phyloP scores from a whole-genome alignment of 768 basidiomycete genomes.

The Megacollybia marginata region DNA sequence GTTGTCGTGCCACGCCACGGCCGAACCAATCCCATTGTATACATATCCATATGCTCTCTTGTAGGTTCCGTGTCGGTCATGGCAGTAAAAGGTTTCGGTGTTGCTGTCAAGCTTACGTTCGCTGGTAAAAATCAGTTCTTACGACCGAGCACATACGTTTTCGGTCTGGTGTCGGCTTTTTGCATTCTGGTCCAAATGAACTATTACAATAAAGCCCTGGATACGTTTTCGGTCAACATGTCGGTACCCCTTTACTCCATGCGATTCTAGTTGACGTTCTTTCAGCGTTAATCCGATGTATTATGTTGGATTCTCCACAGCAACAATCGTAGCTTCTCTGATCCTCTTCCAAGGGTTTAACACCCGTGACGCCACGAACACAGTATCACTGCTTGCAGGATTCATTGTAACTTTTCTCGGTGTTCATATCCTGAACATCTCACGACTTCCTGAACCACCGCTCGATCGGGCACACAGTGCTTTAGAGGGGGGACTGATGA shows the following conservation, averaged over 20 bases:
- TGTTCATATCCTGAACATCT: conserved; percentile 88
- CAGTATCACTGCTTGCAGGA: conserved; percentile 81
- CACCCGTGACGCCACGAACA: conserved; percentile 74
- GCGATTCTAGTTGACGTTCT: neutral
- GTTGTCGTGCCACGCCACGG: conserved; percentile 79
- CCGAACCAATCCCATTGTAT: conserved; percentile 81
- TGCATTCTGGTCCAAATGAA: conserved; percentile 94
- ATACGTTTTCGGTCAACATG: conserved; percentile 97
- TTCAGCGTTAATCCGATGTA: conserved; percentile 93
- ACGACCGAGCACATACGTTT: conserved; percentile 94
- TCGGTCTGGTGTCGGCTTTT: conserved; percentile 69
- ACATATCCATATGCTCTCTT: conserved; percentile 93
- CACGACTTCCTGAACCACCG: conserved; percentile 45
- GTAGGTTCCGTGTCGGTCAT: conserved; percentile 97
- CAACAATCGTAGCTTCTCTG: conserved; percentile 88
- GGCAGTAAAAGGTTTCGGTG: conserved; percentile 98
- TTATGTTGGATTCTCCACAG: conserved; percentile 93
- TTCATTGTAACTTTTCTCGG: conserved; percentile 93
- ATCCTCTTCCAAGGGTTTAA: conserved; percentile 98
- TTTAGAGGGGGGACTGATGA: conserved; percentile 58
- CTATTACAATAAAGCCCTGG: conserved; percentile 97
- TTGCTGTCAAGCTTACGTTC: conserved; percentile 91
- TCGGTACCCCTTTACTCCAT: conserved; percentile 33
- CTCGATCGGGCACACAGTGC: conserved; percentile 32
- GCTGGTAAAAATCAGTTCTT: conserved; percentile 93